Conservation (phyloP, 345 rosid genomes). For the Citrus medica region DNA sequence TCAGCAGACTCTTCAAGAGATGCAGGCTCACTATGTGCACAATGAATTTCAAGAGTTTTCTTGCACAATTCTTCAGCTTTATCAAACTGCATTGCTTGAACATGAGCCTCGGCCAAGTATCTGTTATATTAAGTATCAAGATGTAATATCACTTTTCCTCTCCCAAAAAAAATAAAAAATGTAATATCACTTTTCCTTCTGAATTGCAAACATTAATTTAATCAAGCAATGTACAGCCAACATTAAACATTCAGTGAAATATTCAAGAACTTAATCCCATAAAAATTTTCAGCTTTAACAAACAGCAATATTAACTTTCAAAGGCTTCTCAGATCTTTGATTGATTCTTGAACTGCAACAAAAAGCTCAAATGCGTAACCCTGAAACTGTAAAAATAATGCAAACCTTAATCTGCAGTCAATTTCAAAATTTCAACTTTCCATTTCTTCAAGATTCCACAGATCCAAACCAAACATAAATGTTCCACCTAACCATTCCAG, state of each 20-base stretch:
- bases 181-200: too few relatives aligned
- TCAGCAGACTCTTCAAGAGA: constrained; percentile 98
- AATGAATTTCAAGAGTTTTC: constrained; percentile 92
- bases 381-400: neutral
- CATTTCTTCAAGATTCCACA: neutral
- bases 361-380: neutral
- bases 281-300: neutral
- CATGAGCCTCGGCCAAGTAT: constrained; percentile 96
- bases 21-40: constrained; percentile 96
- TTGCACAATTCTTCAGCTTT: constrained; percentile 94
- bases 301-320: neutral
- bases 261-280: neutral
- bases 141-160: too few relatives aligned
- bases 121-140: constrained; percentile 35
- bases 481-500: neutral
- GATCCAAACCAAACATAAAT: neutral
- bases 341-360: neutral
- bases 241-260: neutral
- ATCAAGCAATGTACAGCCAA: neutral
- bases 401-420: neutral
- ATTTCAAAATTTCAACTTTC: neutral
- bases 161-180: neutral
- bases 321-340: neutral
- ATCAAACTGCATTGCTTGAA: constrained; percentile 98
- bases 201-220: neutral